phyloP scores from a whole-genome alignment of 1,284 basidiomycete genomes.

The Wolfiporia cocos region DNA sequence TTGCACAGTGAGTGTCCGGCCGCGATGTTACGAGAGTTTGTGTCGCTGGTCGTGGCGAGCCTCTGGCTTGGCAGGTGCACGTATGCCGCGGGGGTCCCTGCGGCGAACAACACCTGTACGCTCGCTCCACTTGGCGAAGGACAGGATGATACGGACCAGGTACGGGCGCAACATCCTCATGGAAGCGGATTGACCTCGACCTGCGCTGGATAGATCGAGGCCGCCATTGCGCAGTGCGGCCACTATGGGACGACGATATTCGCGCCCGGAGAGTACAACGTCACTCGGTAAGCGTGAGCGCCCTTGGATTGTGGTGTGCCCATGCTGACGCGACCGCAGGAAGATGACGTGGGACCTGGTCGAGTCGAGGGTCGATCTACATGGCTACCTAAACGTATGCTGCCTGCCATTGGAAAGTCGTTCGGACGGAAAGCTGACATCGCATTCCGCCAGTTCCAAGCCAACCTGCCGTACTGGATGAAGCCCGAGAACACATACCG shows the following conservation, averaged over 20 bases:
- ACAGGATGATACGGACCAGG: constrained; percentile 37
- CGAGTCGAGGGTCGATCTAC: constrained; percentile 44
- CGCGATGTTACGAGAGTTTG: too few relatives aligned
- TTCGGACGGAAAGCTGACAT: background rate
- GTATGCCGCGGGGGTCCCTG: background rate
- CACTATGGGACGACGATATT: constrained; percentile 43
- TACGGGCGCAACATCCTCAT: background rate
- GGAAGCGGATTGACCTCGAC: background rate
- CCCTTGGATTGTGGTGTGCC: background rate
- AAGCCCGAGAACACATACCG: constrained; percentile 49
- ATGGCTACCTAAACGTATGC: constrained; percentile 48
- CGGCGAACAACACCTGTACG: constrained; percentile 21
- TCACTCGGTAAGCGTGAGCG: constrained; percentile 35
- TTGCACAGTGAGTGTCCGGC: too few relatives aligned
- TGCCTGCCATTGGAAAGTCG: background rate
- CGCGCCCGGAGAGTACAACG: constrained; percentile 40
- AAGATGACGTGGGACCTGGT: constrained; percentile 59
- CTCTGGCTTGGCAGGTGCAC: background rate
- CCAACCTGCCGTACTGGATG: constrained; percentile 58
- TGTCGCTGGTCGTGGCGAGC: background rate
- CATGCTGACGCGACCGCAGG: constrained; percentile 21
- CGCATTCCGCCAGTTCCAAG: constrained; percentile 33
- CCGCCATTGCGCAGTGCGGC: constrained; percentile 48
- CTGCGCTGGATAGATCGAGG: constrained; percentile 41
- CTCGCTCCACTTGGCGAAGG: constrained; percentile 34